Evolutionary conservation across 495 filamentous ascomycete species (phyloP), one percentile per base, ranked within the genome.

Genomic region (Penicillium coprophilum): DNA sequence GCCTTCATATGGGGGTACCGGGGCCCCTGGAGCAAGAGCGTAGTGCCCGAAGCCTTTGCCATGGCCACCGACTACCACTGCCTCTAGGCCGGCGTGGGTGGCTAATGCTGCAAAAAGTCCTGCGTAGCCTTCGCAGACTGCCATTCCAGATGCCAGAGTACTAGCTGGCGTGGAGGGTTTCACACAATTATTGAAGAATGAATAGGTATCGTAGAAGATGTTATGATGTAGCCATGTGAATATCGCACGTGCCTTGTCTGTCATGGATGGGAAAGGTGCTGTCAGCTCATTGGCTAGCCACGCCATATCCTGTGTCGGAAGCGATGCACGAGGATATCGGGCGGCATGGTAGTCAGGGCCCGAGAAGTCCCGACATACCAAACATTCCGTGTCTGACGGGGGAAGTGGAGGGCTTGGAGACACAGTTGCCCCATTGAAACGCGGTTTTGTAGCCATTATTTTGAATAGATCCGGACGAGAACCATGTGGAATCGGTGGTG

Each of bases 151-250:
- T 17, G 80, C 75, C 12, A 97, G 79, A 0, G 86, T 89, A 28
- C 82, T 80, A 5, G 78, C 77, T 0, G 91, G 85, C 6, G 85
- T 88, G 24, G 82, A 82, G n/a, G 83, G 76, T 57, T 84, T 73
- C 34, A 95, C 77, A 51, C 71, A 82, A 41, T 85, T 79, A 55
- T 80, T 82, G 68, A 92, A 92, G 77, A 96, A 94, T 40, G 83
- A 78, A 34, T 83, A 73, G 6, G 82, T 78, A 69, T 98, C 89
- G 72, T 98, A 98, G 44, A 76, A 76, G 56, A 98, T 84, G 64
- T 97, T 97, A 71, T 98, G 87, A 70, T 97, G 94, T 45, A 91
- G 80, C 94, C 92, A 98, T 8, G 90, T 89, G 70, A 98, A 98
- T 55, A 98, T 87, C 9, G 80, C 88, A 15, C 94, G 83, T 11